phyloP scores from a whole-genome alignment of 2,329 filamentous ascomycete genomes.

The Shiraia sp. region DNA sequence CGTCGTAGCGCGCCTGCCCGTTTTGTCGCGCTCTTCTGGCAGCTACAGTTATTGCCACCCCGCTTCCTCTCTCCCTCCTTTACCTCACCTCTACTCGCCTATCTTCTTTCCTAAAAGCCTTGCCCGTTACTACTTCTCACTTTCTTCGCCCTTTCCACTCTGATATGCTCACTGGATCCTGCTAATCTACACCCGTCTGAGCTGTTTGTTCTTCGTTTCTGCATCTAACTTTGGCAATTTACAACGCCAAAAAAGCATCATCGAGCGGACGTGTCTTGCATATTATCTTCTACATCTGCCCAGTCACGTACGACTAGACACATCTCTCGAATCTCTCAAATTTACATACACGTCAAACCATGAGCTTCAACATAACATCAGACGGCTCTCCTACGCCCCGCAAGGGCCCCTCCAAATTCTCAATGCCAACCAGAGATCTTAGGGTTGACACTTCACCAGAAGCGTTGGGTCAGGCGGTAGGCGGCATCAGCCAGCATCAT shows the following conservation, averaged over 20 bases:
- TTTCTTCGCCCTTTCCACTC: slow-evolving; percentile 26
- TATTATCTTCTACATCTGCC: slow-evolving; percentile 41
- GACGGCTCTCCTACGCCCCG: slow-evolving; percentile 49
- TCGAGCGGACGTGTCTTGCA: slow-evolving; percentile 34
- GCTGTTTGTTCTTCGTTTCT: slow-evolving; percentile 30
- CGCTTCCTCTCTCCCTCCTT: slow-evolving; percentile 14
- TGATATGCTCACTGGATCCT: slow-evolving; percentile 9
- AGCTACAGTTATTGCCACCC: slow-evolving; percentile 11
- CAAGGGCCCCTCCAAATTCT: slow-evolving; percentile 38
- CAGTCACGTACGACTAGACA: slow-evolving; percentile 23
- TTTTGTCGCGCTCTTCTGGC: slow-evolving; percentile 11
- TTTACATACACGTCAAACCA: slow-evolving; percentile 32
- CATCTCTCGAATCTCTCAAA: slow-evolving; percentile 40
- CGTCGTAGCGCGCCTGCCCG: slow-evolving; percentile 15
- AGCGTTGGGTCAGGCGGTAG: slow-evolving; percentile 39
- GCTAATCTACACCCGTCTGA: slow-evolving; percentile 31
- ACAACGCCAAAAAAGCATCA: slow-evolving; percentile 33
- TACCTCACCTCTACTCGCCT: slow-evolving; percentile 4
- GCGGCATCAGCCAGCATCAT: slow-evolving; percentile 28
- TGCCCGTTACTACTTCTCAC: slow-evolving; percentile 9
- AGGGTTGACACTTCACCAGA: slow-evolving; percentile 41
- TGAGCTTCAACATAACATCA: slow-evolving; percentile 47
- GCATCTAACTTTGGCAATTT: slow-evolving; percentile 44
- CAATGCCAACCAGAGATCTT: slow-evolving; percentile 35
- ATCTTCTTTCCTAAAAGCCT: slow-evolving; percentile 6